Evolutionary conservation across 106 monocot species (phyloP).

Genomic region (Hemerocallis citrina): DNA sequence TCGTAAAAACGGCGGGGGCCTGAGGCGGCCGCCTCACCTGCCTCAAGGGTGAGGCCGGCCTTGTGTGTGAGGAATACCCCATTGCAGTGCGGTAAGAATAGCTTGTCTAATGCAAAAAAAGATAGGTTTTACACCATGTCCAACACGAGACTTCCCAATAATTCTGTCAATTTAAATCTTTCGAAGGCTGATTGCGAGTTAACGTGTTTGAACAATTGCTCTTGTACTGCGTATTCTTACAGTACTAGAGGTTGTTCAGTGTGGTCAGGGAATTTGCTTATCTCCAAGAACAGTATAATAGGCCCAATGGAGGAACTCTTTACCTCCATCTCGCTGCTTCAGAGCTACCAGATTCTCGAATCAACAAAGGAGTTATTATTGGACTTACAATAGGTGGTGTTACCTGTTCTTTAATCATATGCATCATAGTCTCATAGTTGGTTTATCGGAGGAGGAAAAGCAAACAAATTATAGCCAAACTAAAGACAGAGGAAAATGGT

Average conservation of each 20-base stretch:
- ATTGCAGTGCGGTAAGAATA: conserved; percentile 3
- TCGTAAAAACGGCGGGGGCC: too few relatives aligned
- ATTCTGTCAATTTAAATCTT: neutral
- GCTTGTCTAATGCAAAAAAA: neutral
- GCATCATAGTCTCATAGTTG: neutral
- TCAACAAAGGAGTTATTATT: neutral
- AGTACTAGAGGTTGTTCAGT: neutral
- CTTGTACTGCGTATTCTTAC: conserved; percentile 26
- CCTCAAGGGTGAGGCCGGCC: too few relatives aligned
- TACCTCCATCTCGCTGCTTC: conserved; percentile 10
- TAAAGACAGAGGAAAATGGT: neutral
- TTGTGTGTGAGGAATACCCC: conserved; percentile 13
- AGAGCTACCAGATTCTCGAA: conserved; percentile 7
- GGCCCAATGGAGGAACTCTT: neutral
- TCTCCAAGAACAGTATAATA: neutral
- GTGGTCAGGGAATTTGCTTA: conserved; percentile 3
- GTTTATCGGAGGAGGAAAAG: neutral
- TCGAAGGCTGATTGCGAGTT: conserved; percentile 1
- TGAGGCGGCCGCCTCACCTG: too few relatives aligned
- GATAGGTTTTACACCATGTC: conserved; percentile 10
- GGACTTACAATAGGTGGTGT: neutral
- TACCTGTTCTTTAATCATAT: neutral
- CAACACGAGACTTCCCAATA: neutral
- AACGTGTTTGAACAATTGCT: conserved; percentile 12
- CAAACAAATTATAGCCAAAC: too few relatives aligned